These are phyloP conservation scores for Entomortierella parvispora DNA, from an alignment of 192 early-diverging fungal species.

Conservation along the genomic window DNA sequence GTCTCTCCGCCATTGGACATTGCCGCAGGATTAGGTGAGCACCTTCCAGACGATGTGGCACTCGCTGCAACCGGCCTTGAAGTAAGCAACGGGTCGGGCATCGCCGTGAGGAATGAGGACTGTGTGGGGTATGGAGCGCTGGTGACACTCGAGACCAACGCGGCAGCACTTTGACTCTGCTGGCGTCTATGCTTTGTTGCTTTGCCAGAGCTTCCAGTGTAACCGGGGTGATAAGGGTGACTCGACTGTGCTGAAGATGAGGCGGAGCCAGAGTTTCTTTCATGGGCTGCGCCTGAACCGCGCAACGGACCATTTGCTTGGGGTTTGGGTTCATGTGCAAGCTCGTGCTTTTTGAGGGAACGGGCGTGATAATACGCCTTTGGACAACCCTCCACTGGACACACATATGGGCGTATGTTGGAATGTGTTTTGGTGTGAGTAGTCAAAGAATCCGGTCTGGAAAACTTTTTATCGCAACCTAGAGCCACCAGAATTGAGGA, in stretches of 20 bases:
- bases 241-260: constrained; percentile 11
- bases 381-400: constrained; percentile 57
- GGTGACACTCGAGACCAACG: background rate
- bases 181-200: constrained; percentile 35
- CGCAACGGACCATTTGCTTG: constrained; percentile 10
- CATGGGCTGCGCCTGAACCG: constrained; percentile 25
- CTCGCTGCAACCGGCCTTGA: background rate
- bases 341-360: constrained; percentile 71
- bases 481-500: background rate
- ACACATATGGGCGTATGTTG: constrained; percentile 65
- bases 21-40: constrained; percentile 7
- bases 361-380: constrained; percentile 73
- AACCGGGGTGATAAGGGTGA: constrained; percentile 37
- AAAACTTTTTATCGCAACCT: constrained; percentile 60
- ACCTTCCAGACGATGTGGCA: constrained; percentile 1
- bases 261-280: constrained; percentile 1
- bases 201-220: constrained; percentile 18
- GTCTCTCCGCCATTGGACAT: constrained; percentile 6
- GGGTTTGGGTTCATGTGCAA: constrained; percentile 54
- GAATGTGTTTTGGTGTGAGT: constrained; percentile 69
- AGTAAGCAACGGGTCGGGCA: background rate
- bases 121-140: background rate
- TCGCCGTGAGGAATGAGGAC: background rate
- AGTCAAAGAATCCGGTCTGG: constrained; percentile 58
- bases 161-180: constrained; percentile 28